These are phyloP conservation scores for Diaporthe sp. DNA, from an alignment of 2,329 filamentous ascomycete genomes.

Conservation along the genomic window DNA sequence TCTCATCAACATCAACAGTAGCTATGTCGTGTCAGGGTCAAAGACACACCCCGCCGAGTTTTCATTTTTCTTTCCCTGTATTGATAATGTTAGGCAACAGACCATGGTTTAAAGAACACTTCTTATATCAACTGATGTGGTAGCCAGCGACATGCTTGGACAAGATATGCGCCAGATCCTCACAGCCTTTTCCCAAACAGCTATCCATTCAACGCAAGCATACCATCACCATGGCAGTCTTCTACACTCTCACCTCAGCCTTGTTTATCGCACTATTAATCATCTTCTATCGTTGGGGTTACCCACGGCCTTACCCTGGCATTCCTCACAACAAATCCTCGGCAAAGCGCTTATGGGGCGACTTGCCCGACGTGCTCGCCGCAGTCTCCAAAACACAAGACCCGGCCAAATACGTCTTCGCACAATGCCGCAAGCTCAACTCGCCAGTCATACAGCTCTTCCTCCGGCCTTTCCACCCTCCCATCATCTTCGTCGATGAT, in stretches of 20 bases:
- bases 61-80: neutral
- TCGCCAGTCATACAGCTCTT: constrained; percentile 42
- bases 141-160: neutral
- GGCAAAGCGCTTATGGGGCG: neutral
- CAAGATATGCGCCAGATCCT: neutral
- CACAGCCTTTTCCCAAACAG: neutral
- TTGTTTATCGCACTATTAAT: neutral
- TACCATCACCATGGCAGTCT: neutral
- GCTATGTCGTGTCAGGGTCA: neutral
- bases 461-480: constrained; percentile 29
- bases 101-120: neutral
- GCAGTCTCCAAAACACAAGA: neutral
- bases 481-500: constrained; percentile 40
- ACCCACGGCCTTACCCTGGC: neutral
- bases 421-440: constrained; percentile 21
- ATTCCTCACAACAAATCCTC: neutral
- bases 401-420: neutral
- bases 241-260: neutral
- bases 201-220: neutral
- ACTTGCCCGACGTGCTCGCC: neutral
- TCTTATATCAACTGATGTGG: neutral
- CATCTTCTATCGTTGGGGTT: neutral
- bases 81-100: neutral
- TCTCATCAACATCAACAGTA: neutral
- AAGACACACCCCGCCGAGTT: neutral